These are phyloP conservation scores for Dryadomyces sulphureus DNA, from an alignment of 2,329 filamentous ascomycete species.

Conservation along the genomic window DNA sequence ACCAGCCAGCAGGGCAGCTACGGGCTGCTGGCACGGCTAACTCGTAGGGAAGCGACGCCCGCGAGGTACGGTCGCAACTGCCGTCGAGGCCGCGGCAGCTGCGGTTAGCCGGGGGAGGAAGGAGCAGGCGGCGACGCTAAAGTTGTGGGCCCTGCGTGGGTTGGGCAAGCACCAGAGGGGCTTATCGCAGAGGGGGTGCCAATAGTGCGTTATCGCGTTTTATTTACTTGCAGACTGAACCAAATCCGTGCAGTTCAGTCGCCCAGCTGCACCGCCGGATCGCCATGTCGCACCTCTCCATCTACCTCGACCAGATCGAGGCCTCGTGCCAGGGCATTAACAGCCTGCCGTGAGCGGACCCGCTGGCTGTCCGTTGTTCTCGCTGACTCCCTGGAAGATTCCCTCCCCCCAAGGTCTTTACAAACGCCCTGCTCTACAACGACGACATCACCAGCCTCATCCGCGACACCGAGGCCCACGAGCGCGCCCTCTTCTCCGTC, in stretches of 20 bases:
- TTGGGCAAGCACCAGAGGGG: not conserved
- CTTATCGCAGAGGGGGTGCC: not conserved
- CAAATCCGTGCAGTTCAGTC: too few species aligned
- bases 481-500: conserved; percentile 87
- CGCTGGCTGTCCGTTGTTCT: not conserved
- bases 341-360: conserved; percentile 59
- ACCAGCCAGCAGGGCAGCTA: too few species aligned
- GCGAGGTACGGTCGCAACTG: not conserved
- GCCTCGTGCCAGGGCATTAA: conserved; percentile 65
- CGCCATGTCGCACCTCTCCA: conserved; percentile 57
- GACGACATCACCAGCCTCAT: conserved; percentile 92
- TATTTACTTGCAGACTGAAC: too few species aligned
- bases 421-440: conserved; percentile 74
- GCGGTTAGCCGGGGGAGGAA: conserved; percentile 6
- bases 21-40: too few species aligned
- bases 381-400: conserved; percentile 40
- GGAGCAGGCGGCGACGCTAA: not conserved
- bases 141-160: too few species aligned
- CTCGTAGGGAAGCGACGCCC: too few species aligned
- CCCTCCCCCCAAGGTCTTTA: conserved; percentile 83
- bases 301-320: conserved; percentile 62
- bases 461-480: conserved; percentile 86
- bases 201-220: not conserved
- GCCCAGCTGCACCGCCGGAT: too few species aligned
- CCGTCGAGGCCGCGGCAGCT: conserved; percentile 3